These are phyloP conservation scores for Candida dajiaensis DNA, from an alignment of 805 yeast genomes.

Conservation along the genomic window DNA sequence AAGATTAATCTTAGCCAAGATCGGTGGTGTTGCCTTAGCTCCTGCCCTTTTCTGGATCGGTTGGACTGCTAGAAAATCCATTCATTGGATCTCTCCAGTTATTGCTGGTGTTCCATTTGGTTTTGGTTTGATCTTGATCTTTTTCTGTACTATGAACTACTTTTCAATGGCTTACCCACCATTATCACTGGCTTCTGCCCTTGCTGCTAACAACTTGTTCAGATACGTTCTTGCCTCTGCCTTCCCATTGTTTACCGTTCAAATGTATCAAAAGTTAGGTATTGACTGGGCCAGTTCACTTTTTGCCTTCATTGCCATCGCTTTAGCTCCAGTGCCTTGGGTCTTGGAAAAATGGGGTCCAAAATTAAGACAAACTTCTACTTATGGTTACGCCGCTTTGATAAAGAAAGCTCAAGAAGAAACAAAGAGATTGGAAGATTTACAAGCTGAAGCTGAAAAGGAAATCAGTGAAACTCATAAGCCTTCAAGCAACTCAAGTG, in stretches of 20 bases:
- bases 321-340: constrained; percentile 73
- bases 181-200: constrained; percentile 72
- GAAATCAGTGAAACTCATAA: constrained; percentile 3
- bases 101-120: constrained; percentile 79
- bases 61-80: constrained; percentile 56
- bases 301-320: constrained; percentile 58
- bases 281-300: constrained; percentile 77
- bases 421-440: constrained; percentile 10
- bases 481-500: background rate
- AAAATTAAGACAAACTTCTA: constrained; percentile 46
- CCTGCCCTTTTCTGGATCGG: constrained; percentile 74
- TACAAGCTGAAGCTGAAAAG: constrained; percentile 13
- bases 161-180: constrained; percentile 73
- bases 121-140: constrained; percentile 63
- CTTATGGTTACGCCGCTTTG: constrained; percentile 53
- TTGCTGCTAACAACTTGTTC: constrained; percentile 80
- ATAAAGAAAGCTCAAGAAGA: constrained; percentile 35
- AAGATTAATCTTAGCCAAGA: constrained; percentile 52
- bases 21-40: constrained; percentile 65
- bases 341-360: constrained; percentile 56
- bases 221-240: constrained; percentile 73
- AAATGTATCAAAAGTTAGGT: constrained; percentile 68
- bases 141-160: constrained; percentile 64
- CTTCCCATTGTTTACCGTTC: constrained; percentile 80
- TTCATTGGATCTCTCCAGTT: constrained; percentile 75